Base-by-base conservation (phyloP, 192 early-diverging fungal species). In the Backusella mclennaniae region DNA sequence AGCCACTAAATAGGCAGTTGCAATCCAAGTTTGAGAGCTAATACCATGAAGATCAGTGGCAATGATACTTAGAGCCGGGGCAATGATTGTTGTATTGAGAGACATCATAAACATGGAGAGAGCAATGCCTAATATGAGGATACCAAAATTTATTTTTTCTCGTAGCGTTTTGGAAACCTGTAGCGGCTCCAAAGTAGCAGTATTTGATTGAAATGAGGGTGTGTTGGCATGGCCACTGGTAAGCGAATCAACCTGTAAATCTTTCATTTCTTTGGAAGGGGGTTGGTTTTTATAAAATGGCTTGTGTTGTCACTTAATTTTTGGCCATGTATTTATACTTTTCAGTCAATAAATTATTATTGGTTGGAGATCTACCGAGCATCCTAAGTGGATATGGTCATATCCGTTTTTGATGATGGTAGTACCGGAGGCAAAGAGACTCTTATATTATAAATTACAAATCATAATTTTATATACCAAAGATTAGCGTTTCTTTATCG, bases 61-160 rank as follows among this genome's bases (percentile, higher is more conserved):
- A 66, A 81, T 81, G 15, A 77, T 74, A 53, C 68, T 73, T 76
- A 81, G 74, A 21, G 76, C 80, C 42, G 80, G 80, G 15, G 80
- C 80, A 49, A 81, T 59, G 33, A 81, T 73, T 1, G 80, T 81
- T 14, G 80, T 69, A 52, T 81, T 81, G 21, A 81, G 67, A 2
- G 80, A 81, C 11, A 73, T 67, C 76, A 81, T 81, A 33, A 81
- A 81, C 80, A 81, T 81, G 4, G 67, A 49, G 6, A 81, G 42
- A 4, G 46, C 66, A 41, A 81, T 67, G 42, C 80, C 80, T 35
- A 63, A 35, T 9, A 74, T 49, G 9, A 71, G 29, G 4, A 71
- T 14, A 46, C 36, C 26, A 33, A 71, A 71, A 0, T 31, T 44
- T 26, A 71, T 26, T 6, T 29, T 31, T 31, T 71, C 70, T 23